Percentiles rank a stretch among this genome's conserved stretches.
Evolutionary conservation across 192 early-diverging fungal species (phyloP).

Genomic region (Cetraspora pellucida): DNA sequence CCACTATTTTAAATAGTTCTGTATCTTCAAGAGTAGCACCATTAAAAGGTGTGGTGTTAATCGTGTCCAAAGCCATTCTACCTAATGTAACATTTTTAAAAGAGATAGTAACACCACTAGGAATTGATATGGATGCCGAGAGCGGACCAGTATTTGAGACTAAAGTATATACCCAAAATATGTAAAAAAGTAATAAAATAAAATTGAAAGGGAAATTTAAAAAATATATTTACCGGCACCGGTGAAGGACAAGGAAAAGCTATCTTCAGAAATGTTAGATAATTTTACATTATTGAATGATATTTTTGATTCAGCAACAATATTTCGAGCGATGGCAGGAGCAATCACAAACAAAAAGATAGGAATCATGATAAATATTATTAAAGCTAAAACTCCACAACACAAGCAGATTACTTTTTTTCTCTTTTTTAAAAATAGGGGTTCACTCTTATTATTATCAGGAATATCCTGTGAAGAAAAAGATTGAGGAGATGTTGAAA

Average conservation of each 20-base stretch:
- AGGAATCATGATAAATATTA: slow-evolving; percentile 51
- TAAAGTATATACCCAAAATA: not conserved
- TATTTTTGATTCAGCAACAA: slow-evolving; percentile 49
- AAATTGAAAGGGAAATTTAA: not conserved
- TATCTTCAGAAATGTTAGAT: slow-evolving; percentile 5
- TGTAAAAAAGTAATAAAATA: not conserved
- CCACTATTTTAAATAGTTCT: slow-evolving; percentile 43
- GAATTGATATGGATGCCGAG: slow-evolving; percentile 51
- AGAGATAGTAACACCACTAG: slow-evolving; percentile 36
- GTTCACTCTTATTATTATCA: too few relatives aligned
- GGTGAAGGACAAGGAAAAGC: not conserved
- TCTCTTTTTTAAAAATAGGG: not conserved
- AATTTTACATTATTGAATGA: slow-evolving; percentile 31
- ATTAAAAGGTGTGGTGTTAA: slow-evolving; percentile 38
- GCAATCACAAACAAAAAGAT: slow-evolving; percentile 56
- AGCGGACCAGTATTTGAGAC: slow-evolving; percentile 54
- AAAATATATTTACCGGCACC: not conserved
- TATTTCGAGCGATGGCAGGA: slow-evolving; percentile 55
- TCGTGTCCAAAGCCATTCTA: slow-evolving; percentile 41
- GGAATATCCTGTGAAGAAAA: too few relatives aligned
- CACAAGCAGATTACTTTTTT: slow-evolving; percentile 48
- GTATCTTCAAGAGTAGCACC: slow-evolving; percentile 45
- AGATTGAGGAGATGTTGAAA: too few relatives aligned
- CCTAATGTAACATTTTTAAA: slow-evolving; percentile 45
- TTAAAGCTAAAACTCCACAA: slow-evolving; percentile 48